Conservation (phyloP, 2,329 filamentous ascomycete species). For the Aureobasidium leucospermi region DNA sequence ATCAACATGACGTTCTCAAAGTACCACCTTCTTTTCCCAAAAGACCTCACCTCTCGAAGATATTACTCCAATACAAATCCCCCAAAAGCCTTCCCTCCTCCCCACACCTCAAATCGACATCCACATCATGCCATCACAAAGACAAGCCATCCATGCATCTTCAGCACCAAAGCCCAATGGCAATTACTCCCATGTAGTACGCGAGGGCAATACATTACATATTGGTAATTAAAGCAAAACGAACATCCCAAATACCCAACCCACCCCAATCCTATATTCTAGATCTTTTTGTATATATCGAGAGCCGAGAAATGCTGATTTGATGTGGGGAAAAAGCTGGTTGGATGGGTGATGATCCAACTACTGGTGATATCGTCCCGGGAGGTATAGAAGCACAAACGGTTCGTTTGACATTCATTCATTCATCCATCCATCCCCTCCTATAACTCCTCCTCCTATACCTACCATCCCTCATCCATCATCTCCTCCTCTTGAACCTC, state of each 20-base stretch:
- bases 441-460: background rate
- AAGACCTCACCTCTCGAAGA: background rate
- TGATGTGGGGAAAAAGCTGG: constrained; percentile 3
- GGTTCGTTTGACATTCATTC: constrained; percentile 24
- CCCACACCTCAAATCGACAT: background rate
- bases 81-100: background rate
- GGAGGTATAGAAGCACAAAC: constrained; percentile 18
- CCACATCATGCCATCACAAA: background rate
- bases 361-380: constrained; percentile 18
- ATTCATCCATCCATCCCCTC: background rate
- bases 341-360: constrained; percentile 22
- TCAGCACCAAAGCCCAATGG: constrained; percentile 19
- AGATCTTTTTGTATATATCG: too few species aligned
- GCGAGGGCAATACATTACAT: constrained; percentile 15
- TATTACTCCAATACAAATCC: background rate
- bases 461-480: background rate
- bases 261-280: too few species aligned
- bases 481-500: too few species aligned
- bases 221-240: background rate
- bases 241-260: background rate
- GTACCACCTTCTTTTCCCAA: background rate
- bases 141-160: constrained; percentile 13
- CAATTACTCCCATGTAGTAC: constrained; percentile 19
- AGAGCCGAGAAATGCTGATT: too few species aligned
- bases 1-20: background rate